Percentiles rank a stretch among this genome's conserved stretches.
Conservation (phyloP, 805 yeast species). For the Candida maesae region DNA sequence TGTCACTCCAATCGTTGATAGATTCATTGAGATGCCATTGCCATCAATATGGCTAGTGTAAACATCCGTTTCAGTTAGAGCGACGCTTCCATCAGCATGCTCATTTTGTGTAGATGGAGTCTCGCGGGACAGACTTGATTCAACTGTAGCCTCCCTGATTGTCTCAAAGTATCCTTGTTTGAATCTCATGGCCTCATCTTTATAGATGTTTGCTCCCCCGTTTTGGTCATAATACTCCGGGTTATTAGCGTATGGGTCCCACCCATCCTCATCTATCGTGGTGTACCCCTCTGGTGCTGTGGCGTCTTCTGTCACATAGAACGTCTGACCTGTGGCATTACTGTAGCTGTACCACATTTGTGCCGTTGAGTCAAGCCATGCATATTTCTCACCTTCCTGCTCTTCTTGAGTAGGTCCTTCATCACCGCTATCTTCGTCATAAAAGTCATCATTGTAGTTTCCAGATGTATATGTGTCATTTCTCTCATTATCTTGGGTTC, state of each 20-base stretch:
- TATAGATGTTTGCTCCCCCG: background rate
- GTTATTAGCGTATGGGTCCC: background rate
- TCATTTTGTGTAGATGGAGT: background rate
- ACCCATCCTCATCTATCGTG: background rate
- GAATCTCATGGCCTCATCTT: background rate
- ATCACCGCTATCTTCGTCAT: slow-evolving; percentile 5
- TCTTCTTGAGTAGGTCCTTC: background rate
- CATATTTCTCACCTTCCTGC: background rate
- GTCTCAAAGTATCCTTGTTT: background rate
- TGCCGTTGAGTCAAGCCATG: slow-evolving; percentile 8
- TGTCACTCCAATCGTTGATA: no score
- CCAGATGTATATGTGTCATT: slow-evolving; percentile 4
- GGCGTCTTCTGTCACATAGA: slow-evolving; percentile 7
- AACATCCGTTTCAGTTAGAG: background rate
- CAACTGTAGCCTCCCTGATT: background rate
- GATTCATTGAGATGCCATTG: no score
- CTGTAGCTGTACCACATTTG: slow-evolving; percentile 7
- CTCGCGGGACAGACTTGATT: background rate
- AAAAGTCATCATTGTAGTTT: slow-evolving; percentile 8
- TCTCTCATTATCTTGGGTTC: background rate
- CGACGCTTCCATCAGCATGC: background rate
- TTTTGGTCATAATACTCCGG: background rate
- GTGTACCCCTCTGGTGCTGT: slow-evolving; percentile 4
- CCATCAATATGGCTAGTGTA: no score
- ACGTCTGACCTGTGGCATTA: slow-evolving; percentile 1